A percentile compares a stretch with the other conserved stretches of the same genome.
Evolutionary conservation across 176 grass and related monocot species (phyloP).

Genomic region (Musa acuminata): DNA sequence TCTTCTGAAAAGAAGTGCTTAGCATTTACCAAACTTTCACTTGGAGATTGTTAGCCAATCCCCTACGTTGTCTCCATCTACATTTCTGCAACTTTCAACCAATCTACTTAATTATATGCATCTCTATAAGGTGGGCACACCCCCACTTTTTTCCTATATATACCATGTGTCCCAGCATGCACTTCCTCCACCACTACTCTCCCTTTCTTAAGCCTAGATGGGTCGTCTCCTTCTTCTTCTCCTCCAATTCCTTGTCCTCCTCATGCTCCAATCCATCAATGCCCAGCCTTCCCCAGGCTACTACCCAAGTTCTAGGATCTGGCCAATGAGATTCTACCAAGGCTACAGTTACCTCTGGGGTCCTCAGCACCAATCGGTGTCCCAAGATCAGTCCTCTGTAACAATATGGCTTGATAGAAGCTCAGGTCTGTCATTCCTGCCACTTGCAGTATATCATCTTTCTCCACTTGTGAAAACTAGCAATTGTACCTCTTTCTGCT

Average conservation of each 20-base stretch:
- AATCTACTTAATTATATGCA: too few species aligned
- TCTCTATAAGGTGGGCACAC: too few species aligned
- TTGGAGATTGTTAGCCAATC: too few species aligned
- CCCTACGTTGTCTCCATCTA: too few species aligned
- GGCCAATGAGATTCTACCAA: conserved; percentile 38
- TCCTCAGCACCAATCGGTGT: conserved; percentile 47
- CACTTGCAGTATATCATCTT: not conserved
- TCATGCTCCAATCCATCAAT: conserved; percentile 11
- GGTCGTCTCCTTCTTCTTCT: not conserved
- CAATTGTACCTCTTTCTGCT: not conserved
- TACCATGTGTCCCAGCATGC: too few species aligned
- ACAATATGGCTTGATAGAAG: conserved; percentile 11
- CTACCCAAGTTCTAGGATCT: conserved; percentile 48
- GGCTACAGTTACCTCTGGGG: conserved; percentile 63
- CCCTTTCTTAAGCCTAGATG: not conserved
- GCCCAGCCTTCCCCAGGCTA: conserved; percentile 71
- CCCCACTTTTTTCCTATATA: too few species aligned
- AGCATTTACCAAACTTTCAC: too few species aligned
- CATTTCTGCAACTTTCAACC: too few species aligned
- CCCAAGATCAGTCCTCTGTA: not conserved
- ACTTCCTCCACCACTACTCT: too few species aligned
- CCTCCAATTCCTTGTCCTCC: conserved; percentile 6
- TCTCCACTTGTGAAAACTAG: not conserved
- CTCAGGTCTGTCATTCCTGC: not conserved
- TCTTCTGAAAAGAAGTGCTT: too few species aligned